Evolutionary conservation across 805 yeast genomes (phyloP).

Genomic region (Myxozyma kluyveri): DNA sequence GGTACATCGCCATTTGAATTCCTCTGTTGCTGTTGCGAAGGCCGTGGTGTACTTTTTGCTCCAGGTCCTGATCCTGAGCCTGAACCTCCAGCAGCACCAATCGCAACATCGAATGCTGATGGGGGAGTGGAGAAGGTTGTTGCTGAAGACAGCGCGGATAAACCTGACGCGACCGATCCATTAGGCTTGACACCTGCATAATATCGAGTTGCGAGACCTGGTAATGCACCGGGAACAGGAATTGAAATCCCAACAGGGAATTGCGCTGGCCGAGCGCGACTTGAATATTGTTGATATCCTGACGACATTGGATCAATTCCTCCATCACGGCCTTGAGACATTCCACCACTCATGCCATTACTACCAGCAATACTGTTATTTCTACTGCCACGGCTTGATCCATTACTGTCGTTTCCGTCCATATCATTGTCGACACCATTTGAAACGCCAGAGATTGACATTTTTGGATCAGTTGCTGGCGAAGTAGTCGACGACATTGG

Average conservation of each 20-base stretch:
- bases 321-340: too few relatives aligned
- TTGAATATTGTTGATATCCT: too few relatives aligned
- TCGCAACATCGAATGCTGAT: constrained; percentile 15
- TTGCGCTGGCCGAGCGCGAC: constrained; percentile 11
- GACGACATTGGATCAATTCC: too few relatives aligned
- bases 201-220: constrained; percentile 27
- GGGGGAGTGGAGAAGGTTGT: constrained; percentile 27
- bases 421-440: too few relatives aligned
- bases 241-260: constrained; percentile 18
- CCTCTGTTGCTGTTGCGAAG: background rate
- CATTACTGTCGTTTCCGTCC: too few relatives aligned
- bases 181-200: constrained; percentile 7
- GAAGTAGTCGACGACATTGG: too few relatives aligned
- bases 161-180: constrained; percentile 21
- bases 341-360: too few relatives aligned
- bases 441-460: too few relatives aligned
- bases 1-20: constrained; percentile 25
- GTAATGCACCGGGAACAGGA: constrained; percentile 28
- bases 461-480: too few relatives aligned
- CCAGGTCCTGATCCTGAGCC: background rate
- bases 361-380: too few relatives aligned
- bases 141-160: constrained; percentile 27
- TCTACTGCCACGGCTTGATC: too few relatives aligned
- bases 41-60: too few relatives aligned
- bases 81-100: constrained; percentile 1